Evolutionary conservation across 148 eudicot genomes (phyloP), one percentile per base, ranked within the genome.

Genomic region (Linanthus parryae): DNA sequence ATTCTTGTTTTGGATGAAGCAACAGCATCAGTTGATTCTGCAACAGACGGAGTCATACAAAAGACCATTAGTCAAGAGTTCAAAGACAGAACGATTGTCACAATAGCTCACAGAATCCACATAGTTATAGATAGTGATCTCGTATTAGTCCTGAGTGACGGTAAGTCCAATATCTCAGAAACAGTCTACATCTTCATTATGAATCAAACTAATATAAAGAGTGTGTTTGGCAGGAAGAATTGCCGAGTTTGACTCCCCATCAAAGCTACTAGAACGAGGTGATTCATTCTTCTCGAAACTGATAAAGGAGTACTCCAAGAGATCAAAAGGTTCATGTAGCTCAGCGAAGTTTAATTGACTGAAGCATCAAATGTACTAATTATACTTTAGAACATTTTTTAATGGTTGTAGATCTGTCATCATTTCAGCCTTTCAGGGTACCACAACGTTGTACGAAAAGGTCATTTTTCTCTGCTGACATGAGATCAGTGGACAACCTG

Each of bases 101-200:
- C 96, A 26, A 94, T 94, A 66, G 99, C 96, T 57, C 99, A 94
- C 74, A 84, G 95, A 64, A 94, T 94, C 73, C 96, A 94, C 65
- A 94, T 95, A 2, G 85, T 94, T 16, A 78, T 94, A 7, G 96
- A 94, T 47, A 88, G 95, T 53, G 99, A 94, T 69, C 80, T 84
- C 16, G 96, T 94, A 33, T 65, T 94, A 65, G 95, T 94, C 65
- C 91, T 94, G 11, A 82, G 79, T 69, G 99, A 94, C 4, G 96
- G 99, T 94, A 88, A 59, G 67, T 47, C 9, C 52, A 47, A 0
- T 13, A 14, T 6, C 54, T 17, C 25, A 31, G 17, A 17, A 29
- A 29, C 25, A 1, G 15, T 31, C 33, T 31, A 14, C 19, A 42
- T 42, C 20, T n/a, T 3, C 2, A 42, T 6, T 11, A 11, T 31